Evolutionary conservation across 2,329 filamentous ascomycete species (phyloP).

Genomic region (Trichoderma sp.): DNA sequence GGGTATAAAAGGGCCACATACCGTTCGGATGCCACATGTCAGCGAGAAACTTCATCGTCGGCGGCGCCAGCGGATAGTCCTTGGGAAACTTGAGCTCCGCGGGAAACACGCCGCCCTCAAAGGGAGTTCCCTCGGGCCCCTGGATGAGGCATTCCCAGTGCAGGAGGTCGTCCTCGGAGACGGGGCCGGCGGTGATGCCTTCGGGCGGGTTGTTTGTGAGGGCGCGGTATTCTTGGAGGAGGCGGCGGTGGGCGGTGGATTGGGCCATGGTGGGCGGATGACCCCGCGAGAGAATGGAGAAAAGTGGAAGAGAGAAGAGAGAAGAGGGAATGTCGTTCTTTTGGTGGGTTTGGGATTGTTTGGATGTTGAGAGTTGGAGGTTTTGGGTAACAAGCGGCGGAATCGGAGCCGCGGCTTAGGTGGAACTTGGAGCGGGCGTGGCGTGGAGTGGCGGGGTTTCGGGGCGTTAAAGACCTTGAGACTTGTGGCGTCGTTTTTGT

Average conservation of each 20-base stretch:
- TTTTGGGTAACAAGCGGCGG: background rate
- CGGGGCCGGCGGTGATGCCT: constrained; percentile 91
- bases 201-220: constrained; percentile 96
- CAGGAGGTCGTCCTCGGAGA: constrained; percentile 93
- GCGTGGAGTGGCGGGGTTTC: background rate
- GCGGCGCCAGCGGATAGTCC: constrained; percentile 95
- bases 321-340: background rate
- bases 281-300: background rate
- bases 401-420: background rate
- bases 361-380: background rate
- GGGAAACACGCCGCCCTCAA: constrained; percentile 93
- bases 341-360: background rate
- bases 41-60: constrained; percentile 92
- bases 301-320: background rate
- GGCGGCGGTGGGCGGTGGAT: constrained; percentile 70
- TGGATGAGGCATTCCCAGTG: constrained; percentile 96
- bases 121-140: constrained; percentile 92
- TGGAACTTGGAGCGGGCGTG: background rate
- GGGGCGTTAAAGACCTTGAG: background rate
- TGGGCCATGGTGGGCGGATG: constrained; percentile 49
- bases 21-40: constrained; percentile 98
- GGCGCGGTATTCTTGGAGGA: constrained; percentile 94
- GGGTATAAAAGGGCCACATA: constrained; percentile 39
- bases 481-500: background rate
- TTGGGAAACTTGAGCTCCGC: constrained; percentile 93